phyloP scores from a whole-genome alignment of 768 basidiomycete genomes.

The Trametes maxima region DNA sequence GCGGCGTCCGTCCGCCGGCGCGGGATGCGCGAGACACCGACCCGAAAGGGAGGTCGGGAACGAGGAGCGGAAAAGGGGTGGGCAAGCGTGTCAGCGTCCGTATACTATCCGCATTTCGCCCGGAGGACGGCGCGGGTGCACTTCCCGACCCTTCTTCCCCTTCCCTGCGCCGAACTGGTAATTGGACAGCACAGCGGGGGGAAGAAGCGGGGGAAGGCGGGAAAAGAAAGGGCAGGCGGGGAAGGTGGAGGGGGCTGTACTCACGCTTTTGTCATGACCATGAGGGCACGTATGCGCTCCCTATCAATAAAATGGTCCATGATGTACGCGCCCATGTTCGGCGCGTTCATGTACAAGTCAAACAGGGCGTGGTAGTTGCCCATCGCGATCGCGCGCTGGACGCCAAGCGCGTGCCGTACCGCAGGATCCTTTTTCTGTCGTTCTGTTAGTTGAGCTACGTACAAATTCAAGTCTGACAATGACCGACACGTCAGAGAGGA shows the following conservation, averaged over 20 bases:
- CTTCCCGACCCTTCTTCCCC: background rate
- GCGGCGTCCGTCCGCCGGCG: too few relatives aligned
- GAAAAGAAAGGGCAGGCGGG: constrained; percentile 2
- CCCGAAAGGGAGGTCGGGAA: too few relatives aligned
- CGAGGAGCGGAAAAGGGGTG: background rate
- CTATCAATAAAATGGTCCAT: constrained; percentile 98
- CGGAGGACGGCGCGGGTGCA: background rate
- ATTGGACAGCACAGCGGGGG: background rate
- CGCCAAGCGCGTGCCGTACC: constrained; percentile 86
- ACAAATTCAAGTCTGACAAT: constrained; percentile 78
- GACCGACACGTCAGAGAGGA: constrained; percentile 1
- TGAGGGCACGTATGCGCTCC: constrained; percentile 83
- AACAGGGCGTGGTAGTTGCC: constrained; percentile 96
- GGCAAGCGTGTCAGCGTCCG: background rate
- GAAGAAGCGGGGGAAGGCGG: constrained; percentile 8
- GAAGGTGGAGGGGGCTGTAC: constrained; percentile 36
- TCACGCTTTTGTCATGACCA: constrained; percentile 92
- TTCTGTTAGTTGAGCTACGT: constrained; percentile 96
- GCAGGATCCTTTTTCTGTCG: constrained; percentile 81
- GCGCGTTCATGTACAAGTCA: constrained; percentile 77
- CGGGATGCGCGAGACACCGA: too few relatives aligned
- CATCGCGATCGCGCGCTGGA: constrained; percentile 87
- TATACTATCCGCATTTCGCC: background rate
- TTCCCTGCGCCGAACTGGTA: background rate
- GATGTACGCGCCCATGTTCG: constrained; percentile 98